Conservation (phyloP, 495 filamentous ascomycete genomes). For the Gamarada debralockiae region DNA sequence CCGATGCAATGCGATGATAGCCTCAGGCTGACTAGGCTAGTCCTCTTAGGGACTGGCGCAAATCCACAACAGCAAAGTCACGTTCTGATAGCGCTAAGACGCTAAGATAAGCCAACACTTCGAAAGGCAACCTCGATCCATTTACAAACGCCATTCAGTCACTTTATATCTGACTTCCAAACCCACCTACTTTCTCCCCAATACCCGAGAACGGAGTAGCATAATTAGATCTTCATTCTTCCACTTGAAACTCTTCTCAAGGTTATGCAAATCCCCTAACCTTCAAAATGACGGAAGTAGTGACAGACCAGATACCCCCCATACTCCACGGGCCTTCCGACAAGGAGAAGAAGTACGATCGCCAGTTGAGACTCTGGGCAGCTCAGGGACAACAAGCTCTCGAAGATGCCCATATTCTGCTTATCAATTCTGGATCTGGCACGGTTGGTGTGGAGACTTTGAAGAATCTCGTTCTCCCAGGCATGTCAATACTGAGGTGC, state of each 20-base stretch:
- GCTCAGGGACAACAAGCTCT: conserved; percentile 86
- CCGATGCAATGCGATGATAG: too few relatives aligned
- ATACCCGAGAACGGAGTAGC: background rate
- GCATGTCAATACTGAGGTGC: conserved; percentile 29
- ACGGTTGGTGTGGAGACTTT: conserved; percentile 87
- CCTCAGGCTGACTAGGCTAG: too few relatives aligned
- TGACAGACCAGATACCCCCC: conserved; percentile 43
- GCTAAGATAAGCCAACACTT: too few relatives aligned
- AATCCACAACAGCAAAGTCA: too few relatives aligned
- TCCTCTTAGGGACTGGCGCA: too few relatives aligned
- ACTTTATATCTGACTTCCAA: background rate
- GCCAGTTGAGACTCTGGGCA: conserved; percentile 93
- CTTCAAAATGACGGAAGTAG: conserved; percentile 22
- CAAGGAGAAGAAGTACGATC: conserved; percentile 92
- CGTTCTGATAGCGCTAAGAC: too few relatives aligned
- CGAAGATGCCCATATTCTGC: conserved; percentile 81
- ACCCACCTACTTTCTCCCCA: background rate
- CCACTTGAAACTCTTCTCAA: background rate
- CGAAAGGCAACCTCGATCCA: background rate
- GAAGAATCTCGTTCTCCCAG: conserved; percentile 93
- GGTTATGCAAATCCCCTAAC: background rate
- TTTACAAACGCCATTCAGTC: background rate
- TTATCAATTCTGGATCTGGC: conserved; percentile 80
- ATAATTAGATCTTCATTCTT: too few relatives aligned
- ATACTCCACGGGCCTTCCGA: conserved; percentile 64